A percentile compares a stretch with the other conserved stretches of the same genome.
These are phyloP conservation scores for Dactylonectria macrodidyma DNA, from an alignment of 2,329 filamentous ascomycete species.

Conservation along the genomic window DNA sequence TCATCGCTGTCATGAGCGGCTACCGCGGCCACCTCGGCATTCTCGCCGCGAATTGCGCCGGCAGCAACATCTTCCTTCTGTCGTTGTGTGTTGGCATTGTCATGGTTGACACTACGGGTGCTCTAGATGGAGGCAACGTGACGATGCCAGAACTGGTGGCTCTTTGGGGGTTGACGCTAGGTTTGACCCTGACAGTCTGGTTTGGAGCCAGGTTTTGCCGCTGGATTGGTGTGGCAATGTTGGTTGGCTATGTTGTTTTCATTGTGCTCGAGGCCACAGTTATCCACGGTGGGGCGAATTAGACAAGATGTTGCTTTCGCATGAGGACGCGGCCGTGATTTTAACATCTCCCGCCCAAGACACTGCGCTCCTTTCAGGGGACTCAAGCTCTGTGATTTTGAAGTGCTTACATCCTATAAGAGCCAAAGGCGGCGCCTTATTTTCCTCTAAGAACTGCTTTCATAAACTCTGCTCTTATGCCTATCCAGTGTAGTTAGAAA, in stretches of 20 bases:
- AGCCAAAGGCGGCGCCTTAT: too few species aligned
- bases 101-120: constrained; percentile 26
- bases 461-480: too few species aligned
- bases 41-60: constrained; percentile 66
- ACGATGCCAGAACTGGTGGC: not conserved
- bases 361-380: not conserved
- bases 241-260: constrained; percentile 2
- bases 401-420: too few species aligned
- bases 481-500: too few species aligned
- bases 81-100: constrained; percentile 63
- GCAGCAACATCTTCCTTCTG: constrained; percentile 69
- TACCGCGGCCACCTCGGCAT: constrained; percentile 63
- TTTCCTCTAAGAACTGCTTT: too few species aligned
- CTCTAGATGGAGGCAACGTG: not conserved
- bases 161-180: constrained; percentile 27
- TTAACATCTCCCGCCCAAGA: not conserved
- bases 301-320: not conserved
- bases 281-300: not conserved
- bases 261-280: not conserved
- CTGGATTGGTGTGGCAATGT: constrained; percentile 57
- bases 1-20: constrained; percentile 64
- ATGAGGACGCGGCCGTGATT: not conserved
- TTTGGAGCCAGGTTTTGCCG: constrained; percentile 26
- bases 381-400: not conserved
- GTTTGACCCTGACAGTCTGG: constrained; percentile 39